Evolutionary conservation across 2,329 filamentous ascomycete genomes (phyloP).

Genomic region (Rhytidhysteron rufulum): DNA sequence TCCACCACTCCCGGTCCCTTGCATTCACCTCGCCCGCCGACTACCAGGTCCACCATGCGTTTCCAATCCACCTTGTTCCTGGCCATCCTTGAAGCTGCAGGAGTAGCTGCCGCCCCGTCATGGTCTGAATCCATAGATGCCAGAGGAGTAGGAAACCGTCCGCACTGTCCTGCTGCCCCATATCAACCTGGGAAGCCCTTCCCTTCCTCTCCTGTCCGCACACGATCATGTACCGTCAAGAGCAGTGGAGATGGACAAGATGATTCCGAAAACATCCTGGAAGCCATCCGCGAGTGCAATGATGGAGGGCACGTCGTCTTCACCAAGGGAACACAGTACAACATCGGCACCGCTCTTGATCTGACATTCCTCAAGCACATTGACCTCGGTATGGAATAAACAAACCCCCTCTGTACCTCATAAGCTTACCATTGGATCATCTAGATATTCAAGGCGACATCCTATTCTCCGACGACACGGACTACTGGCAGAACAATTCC

Average conservation of each 20-base stretch:
- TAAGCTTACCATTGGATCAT: too few relatives aligned
- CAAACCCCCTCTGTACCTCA: neutral
- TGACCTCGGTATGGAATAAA: conserved; percentile 49
- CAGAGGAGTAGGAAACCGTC: conserved; percentile 21
- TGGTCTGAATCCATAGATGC: conserved; percentile 5
- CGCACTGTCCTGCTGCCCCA: conserved; percentile 30
- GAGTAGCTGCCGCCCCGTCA: conserved; percentile 8
- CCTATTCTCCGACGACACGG: conserved; percentile 62
- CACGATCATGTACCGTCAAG: conserved; percentile 37
- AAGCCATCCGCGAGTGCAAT: conserved; percentile 58
- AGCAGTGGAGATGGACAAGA: conserved; percentile 41
- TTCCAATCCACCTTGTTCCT: conserved; percentile 18
- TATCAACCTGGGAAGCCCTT: conserved; percentile 32
- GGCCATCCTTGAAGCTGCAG: conserved; percentile 24
- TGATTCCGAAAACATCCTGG: conserved; percentile 51
- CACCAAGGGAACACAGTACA: conserved; percentile 53
- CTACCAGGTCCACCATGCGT: conserved; percentile 18
- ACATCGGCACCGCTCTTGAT: conserved; percentile 61
- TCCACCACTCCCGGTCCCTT: too few relatives aligned
- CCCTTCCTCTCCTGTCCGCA: conserved; percentile 30
- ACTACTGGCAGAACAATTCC: conserved; percentile 64
- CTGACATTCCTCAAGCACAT: conserved; percentile 61
- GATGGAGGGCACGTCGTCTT: conserved; percentile 61
- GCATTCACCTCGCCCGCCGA: too few relatives aligned
- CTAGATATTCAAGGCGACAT: conserved; percentile 57